Evolutionary conservation across 2,329 filamentous ascomycete genomes (phyloP), one percentile per base, ranked within the genome.

Genomic region (Macrophomina phaseolina): DNA sequence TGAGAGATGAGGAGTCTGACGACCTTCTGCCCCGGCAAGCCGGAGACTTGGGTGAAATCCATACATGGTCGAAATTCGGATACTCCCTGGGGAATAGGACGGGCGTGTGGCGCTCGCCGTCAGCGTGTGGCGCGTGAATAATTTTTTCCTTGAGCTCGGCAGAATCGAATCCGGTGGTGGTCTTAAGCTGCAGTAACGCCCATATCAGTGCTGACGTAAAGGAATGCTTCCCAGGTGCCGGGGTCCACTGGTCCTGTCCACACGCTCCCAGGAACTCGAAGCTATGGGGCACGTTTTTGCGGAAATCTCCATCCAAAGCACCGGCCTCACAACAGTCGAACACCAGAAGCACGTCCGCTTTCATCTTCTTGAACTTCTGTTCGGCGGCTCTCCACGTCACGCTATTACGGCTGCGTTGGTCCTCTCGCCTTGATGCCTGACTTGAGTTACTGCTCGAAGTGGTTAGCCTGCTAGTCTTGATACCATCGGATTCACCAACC

Each of bases 271-370:
- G 40, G 30, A 61, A 61, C 40, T 61, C 56, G 8, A 61, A 61
- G 16, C 56, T 61, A 14, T 36, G 56, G 5, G 12, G 23, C 23
- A 23, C 23, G 5, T 0, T 1, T 11, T n/a, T 9, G 5, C 56
- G 40, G 56, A 56, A 65, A 6, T 66, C n/a, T 12, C 67, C 67
- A n/a, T 64, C 28, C 16, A 69, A 64, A 32, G 67, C 64, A 14
- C 69, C 69, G 3, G 71, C 69, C 23, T 68, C 70, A 61, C 73
- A 75, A 45, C 70, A 71, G 64, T 75, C 73, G 28, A 75, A 68
- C 5, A 75, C 73, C 28, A 70, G 65, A 3, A 75, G 67, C 1
- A 73, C 64, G 38, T 74, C 73, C 30, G 67, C 64, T 1, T 68
- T 36, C 0, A 65, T 63, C 16, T 62, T 36, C 1, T 66, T 45